Evolutionary conservation across 768 basidiomycete genomes (phyloP).

Genomic region (Pleurotus sapidus): DNA sequence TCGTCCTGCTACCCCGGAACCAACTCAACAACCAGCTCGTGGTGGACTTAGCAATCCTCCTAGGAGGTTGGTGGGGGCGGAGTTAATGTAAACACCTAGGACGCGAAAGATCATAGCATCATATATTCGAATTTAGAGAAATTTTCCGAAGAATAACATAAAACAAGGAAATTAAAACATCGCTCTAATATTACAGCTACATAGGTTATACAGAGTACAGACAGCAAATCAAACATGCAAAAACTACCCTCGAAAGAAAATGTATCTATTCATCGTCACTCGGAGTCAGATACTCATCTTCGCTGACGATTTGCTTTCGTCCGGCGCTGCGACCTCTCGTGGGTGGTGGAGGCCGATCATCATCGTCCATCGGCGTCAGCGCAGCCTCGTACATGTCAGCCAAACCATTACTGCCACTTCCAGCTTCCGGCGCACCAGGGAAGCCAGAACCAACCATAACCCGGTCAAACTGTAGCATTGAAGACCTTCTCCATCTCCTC

Average conservation of each 20-base stretch:
- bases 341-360: constrained; percentile 59
- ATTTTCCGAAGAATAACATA: neutral
- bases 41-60: constrained; percentile 61
- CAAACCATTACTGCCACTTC: constrained; percentile 11
- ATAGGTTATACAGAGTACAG: neutral
- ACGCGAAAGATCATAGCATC: neutral
- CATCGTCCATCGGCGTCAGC: constrained; percentile 80
- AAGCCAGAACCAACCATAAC: constrained; percentile 65
- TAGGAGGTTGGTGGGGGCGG: constrained; percentile 85
- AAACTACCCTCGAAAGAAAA: neutral
- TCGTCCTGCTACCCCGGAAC: constrained; percentile 47
- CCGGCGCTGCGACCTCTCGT: constrained; percentile 54
- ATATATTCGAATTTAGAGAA: neutral
- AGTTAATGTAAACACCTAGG: constrained; percentile 18
- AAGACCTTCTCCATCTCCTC: constrained; percentile 93
- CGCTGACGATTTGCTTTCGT: constrained; percentile 74
- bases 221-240: neutral
- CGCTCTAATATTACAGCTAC: constrained; percentile 4
- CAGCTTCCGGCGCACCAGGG: constrained; percentile 61
- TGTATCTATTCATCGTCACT: constrained; percentile 62
- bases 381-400: constrained; percentile 53
- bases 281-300: constrained; percentile 68
- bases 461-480: constrained; percentile 63
- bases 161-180: neutral
- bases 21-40: constrained; percentile 30